Percentiles rank a stretch among this genome's conserved stretches.
Conservation (phyloP, 225 moss, liverwort and hornwort species). For the Pseudisothecium myosuroides region DNA sequence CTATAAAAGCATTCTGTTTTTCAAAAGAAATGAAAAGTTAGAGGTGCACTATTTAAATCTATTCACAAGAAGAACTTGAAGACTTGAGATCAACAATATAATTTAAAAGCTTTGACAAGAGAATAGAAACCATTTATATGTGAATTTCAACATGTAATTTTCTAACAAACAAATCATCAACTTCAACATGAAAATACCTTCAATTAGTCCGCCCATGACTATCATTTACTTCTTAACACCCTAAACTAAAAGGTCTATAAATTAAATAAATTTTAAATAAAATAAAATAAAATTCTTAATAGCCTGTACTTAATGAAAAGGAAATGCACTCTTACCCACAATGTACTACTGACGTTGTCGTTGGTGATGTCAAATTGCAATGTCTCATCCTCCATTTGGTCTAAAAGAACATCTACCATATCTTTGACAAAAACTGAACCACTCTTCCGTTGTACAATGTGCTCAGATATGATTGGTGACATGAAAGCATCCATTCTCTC, state of each 20-base stretch:
- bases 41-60: rapidly evolving
- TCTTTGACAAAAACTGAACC: not conserved
- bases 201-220: not conserved
- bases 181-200: not conserved
- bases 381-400: not conserved
- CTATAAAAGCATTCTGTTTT: no score
- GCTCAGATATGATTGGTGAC: no score
- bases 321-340: not conserved
- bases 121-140: not conserved
- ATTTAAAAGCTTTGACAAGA: not conserved
- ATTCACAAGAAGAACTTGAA: not conserved
- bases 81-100: not conserved
- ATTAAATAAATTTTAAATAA: not conserved
- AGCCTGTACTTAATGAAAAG: not conserved
- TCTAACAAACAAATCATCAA: not conserved
- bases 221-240: not conserved
- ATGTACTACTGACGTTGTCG: not conserved
- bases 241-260: not conserved
- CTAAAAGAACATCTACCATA: not conserved
- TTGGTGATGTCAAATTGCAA: not conserved
- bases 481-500: no score
- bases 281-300: not conserved
- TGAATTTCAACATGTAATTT: not conserved
- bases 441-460: not conserved
- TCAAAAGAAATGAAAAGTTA: not conserved